Percentiles rank a stretch among this genome's conserved stretches.
phyloP scores from a whole-genome alignment of 2,329 filamentous ascomycete genomes.

The Pestalotiopsis sp. region DNA sequence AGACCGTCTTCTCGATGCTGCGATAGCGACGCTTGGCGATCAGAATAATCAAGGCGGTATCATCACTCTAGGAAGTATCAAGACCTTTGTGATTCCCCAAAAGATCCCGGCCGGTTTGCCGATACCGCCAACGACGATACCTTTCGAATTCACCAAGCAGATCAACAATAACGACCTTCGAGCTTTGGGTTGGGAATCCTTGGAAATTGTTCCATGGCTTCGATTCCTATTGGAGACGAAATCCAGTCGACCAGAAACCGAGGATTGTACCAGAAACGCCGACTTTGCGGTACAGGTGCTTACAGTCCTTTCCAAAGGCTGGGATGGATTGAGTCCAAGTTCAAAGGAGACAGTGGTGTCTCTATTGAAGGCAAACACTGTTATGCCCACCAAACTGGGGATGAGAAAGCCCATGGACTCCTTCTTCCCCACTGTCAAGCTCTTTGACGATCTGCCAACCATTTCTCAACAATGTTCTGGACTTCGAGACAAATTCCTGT shows the following conservation, averaged over 20 bases:
- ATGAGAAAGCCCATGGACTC: slow-evolving; percentile 86
- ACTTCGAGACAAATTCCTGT: slow-evolving; percentile 89
- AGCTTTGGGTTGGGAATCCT: slow-evolving; percentile 81
- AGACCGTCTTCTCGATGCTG: slow-evolving; percentile 74
- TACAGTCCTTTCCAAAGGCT: slow-evolving; percentile 82
- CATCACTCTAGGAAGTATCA: slow-evolving; percentile 76
- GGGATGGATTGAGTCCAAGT: slow-evolving; percentile 74
- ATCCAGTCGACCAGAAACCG: slow-evolving; percentile 59
- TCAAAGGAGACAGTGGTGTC: slow-evolving; percentile 68
- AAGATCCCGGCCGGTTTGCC: slow-evolving; percentile 83
- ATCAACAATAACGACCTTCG: slow-evolving; percentile 71
- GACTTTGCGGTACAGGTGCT: slow-evolving; percentile 79
- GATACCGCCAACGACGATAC: slow-evolving; percentile 79
- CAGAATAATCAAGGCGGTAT: slow-evolving; percentile 66
- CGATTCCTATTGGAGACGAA: slow-evolving; percentile 75
- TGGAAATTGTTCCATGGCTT: slow-evolving; percentile 87
- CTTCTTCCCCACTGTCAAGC: slow-evolving; percentile 90
- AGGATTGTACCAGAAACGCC: slow-evolving; percentile 72
- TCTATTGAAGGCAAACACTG: slow-evolving; percentile 67
- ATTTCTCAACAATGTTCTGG: slow-evolving; percentile 70
- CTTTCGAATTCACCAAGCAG: slow-evolving; percentile 77
- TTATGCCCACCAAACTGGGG: slow-evolving; percentile 88
- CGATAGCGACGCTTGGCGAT: slow-evolving; percentile 70
- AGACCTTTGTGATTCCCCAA: slow-evolving; percentile 73
- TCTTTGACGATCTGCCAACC: slow-evolving; percentile 91